Base-by-base conservation (phyloP, 2,329 filamentous ascomycete genomes). In the Fragosphaeria purpurea region DNA sequence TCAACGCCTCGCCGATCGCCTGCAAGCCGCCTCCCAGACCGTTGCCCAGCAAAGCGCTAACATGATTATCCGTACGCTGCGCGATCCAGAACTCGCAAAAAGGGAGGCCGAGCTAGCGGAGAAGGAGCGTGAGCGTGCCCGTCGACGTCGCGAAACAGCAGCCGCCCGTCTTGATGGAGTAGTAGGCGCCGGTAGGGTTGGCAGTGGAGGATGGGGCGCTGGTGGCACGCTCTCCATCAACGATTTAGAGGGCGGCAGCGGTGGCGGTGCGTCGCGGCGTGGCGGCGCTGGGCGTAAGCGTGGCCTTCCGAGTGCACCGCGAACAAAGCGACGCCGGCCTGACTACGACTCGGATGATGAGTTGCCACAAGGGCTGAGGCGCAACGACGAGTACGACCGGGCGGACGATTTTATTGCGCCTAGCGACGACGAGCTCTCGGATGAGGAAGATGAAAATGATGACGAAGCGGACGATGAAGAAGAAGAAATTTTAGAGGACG, bases 261-360 rank as follows among this genome's bases (percentile, higher is more conserved):
- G 55, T 12, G 34, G 51, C 31, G 22, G 22, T 22, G 22, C 22
- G 22, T 22, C 22, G 22, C 12, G 74, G 7, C 69, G 77, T 33
- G 71, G 76, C 55, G 69, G 70, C 34, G 63, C 63, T 10, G 71
- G 69, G 44, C 72, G 77, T 41, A 81, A 81, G 62, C 74, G 76
- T 54, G 72, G 75, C 30, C 41, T 30, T 8, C 67, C 72, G 0
- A 75, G 76, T 9, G 65, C 67, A 10, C 65, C 68, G 34, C 76
- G 76, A 55, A 66, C 70, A 44, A 79, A 77, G 67, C 71, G 74
- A 59, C 72, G 73, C 35, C 72, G 74, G 40, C 71, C 74, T 53
- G 85, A 86, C 58, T 86, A 88, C 54, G 85, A 90, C 59, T 87
- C 87, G 7, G 86, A 89, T 59, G 85, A 88, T 57, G 85, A 86